Base-by-base conservation (phyloP, 106 monocot genomes). In the Dendrobium catenatum region DNA sequence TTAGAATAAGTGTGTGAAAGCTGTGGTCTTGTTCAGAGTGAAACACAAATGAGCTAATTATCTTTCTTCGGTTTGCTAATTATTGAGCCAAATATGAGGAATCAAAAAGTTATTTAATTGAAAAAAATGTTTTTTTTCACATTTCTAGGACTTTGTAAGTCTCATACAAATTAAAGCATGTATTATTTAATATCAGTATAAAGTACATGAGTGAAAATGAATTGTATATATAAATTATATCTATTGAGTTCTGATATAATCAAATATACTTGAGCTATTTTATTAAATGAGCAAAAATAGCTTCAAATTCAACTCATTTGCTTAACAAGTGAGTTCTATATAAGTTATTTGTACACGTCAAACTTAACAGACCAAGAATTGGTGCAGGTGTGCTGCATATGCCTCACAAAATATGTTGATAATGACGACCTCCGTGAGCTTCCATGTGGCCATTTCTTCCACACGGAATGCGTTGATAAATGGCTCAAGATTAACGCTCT, bases 341-440 rank as follows among this genome's bases (percentile, higher is more conserved):
- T 68, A 19, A 68, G 20, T 16, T 61, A 5, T 61, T 22, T 5
- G 10, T 61, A 61, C 0, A 66, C 37, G 3, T 37, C 37, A 37
- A 37, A 37, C 37, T 37, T 37, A 37, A 37, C 37, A 37, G 37
- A 64, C 64, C 5, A 19, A 19, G n/a, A 70, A 37, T 15, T 58
- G 37, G 2, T 80, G 42, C 77, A 85, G 85, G 77, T 68, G 19
- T 85, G 85, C n/a, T 85, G 85, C 77, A 85, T 85, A 48, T 85
- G 85, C 77, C 77, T 85, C 10, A 80, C 80, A 26, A 80, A 77
- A 41, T 85, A 76, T 29, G 55, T 19, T 9, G 80, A 85, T 24
- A 31, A 61, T 16, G 85, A 80, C 9, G 80, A 85, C 8, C 80
- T 85, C 22, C 67, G 66, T 18, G 80, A 85, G 55, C 85, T 85